Conservation (phyloP, 495 filamentous ascomycete genomes). For the Arthonia radiata region DNA sequence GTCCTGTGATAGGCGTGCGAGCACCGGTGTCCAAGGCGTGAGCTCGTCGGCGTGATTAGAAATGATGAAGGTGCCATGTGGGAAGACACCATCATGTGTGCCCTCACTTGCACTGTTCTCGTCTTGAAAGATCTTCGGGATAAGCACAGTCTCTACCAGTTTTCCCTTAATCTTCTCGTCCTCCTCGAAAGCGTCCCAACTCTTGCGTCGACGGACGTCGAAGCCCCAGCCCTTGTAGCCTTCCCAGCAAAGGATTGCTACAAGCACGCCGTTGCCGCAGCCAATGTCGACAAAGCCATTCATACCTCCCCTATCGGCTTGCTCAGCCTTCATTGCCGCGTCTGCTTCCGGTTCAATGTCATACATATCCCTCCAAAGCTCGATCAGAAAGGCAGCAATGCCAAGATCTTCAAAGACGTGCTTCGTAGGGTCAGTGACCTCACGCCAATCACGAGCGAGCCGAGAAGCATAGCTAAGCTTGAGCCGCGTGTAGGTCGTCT, state of each 20-base stretch:
- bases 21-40: slow-evolving; percentile 80
- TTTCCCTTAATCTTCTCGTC: slow-evolving; percentile 23
- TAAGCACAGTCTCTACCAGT: slow-evolving; percentile 45
- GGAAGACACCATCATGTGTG: slow-evolving; percentile 49
- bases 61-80: slow-evolving; percentile 63
- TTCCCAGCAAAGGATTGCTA: slow-evolving; percentile 58
- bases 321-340: no score
- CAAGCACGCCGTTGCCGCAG: slow-evolving; percentile 85
- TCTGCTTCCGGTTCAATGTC: slow-evolving; percentile 6
- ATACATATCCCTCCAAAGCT: slow-evolving; percentile 82
- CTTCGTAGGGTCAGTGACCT: slow-evolving; percentile 67
- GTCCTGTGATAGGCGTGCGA: slow-evolving; percentile 46
- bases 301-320: slow-evolving; percentile 4
- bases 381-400: slow-evolving; percentile 84
- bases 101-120: slow-evolving; percentile 10
- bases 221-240: slow-evolving; percentile 77
- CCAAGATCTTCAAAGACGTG: slow-evolving; percentile 85
- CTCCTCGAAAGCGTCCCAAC: slow-evolving; percentile 49
- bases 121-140: slow-evolving; percentile 28
- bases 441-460: slow-evolving; percentile 50
- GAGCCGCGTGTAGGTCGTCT: slow-evolving; percentile 60
- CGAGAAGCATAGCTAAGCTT: slow-evolving; percentile 47
- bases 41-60: slow-evolving; percentile 93
- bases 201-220: slow-evolving; percentile 60
- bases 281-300: slow-evolving; percentile 79